Evolutionary conservation across 2,329 filamentous ascomycete species (phyloP), one percentile per base, ranked within the genome.

Genomic region (Aureobasidium sp.): DNA sequence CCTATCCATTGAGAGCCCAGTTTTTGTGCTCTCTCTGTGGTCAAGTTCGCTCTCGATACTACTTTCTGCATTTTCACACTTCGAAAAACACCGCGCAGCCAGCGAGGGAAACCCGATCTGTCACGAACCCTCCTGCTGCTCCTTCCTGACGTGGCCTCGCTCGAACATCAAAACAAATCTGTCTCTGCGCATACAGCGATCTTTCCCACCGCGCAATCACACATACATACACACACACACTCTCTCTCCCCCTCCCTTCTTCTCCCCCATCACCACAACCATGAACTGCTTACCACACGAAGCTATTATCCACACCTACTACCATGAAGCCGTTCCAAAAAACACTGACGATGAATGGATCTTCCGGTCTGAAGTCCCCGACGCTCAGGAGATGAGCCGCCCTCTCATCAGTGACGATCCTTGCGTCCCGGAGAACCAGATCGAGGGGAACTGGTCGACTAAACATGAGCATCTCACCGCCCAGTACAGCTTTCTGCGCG

Each of bases 401-500:
- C 25, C 36, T 3, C 37, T 61, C 5, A 9, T 61, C 20, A 52
- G 27, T 9, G 47, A 42, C 7, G 57, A 61, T 9, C 45, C 36
- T 3, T 39, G 36, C 29, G 59, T 62, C 5, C 39, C 49, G 2
- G 31, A 55, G 0, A 90, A 90, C 67, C 76, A 76, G 7, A 76
- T 86, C 22, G 65, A 81, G 0, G 78, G 78, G 0, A 76, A 85
- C 0, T 93, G 87, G 79, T 65, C 74, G 0, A 84, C 79, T 5
- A 87, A 83, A 49, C 64, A 84, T 1, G 77, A 80, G 0, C 96
- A 96, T 63, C 77, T 96, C 0, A 77, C 84, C 36, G 82, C 84
- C 0, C 89, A 95, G 55, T 96, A 94, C 70, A 78, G 84, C 3
- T 81, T 96, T 1, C 79, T 91, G 8, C 82, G 91, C 2, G 88